phyloP scores from a whole-genome alignment of 2,329 filamentous ascomycete species.

The Daldinia sp. region DNA sequence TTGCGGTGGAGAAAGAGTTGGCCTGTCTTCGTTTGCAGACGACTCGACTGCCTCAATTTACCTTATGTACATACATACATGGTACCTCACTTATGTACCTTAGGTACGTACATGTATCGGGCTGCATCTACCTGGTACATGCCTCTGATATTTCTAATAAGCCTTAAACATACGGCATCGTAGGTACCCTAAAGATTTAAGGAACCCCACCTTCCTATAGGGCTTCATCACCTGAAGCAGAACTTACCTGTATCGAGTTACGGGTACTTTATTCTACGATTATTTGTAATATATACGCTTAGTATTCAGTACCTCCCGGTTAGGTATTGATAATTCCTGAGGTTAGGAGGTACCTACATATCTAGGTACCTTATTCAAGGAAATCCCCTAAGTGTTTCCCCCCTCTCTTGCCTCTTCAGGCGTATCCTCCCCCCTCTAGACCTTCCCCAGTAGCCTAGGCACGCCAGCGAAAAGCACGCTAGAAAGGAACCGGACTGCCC shows the following conservation, averaged over 20 bases:
- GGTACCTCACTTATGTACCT: too few relatives aligned
- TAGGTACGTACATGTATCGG: too few relatives aligned
- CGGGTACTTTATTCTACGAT: not conserved
- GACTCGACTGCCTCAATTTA: not conserved
- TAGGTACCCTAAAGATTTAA: not conserved
- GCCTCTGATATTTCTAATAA: not conserved
- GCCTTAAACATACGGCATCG: conserved; percentile 10
- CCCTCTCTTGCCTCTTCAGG: conserved; percentile 16
- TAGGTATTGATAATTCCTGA: not conserved
- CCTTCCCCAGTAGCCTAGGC: conserved; percentile 9
- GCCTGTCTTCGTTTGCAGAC: conserved; percentile 18
- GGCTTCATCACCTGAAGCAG: not conserved
- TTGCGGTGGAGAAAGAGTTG: conserved; percentile 21
- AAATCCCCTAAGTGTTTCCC: not conserved
- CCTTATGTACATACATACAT: not conserved
- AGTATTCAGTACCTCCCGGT: too few relatives aligned
- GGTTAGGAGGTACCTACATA: not conserved
- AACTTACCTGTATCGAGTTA: not conserved
- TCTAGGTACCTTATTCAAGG: not conserved
- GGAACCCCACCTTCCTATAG: conserved; percentile 2
- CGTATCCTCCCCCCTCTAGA: conserved; percentile 11
- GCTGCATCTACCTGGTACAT: not conserved
- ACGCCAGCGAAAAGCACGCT: conserved; percentile 35
- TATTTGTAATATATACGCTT: not conserved
- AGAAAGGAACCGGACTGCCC: conserved; percentile 38